A percentile compares a stretch with the other conserved stretches of the same genome.
Evolutionary conservation across 2,329 filamentous ascomycete genomes (phyloP).

Genomic region (Pseudohalonectria lignicola): DNA sequence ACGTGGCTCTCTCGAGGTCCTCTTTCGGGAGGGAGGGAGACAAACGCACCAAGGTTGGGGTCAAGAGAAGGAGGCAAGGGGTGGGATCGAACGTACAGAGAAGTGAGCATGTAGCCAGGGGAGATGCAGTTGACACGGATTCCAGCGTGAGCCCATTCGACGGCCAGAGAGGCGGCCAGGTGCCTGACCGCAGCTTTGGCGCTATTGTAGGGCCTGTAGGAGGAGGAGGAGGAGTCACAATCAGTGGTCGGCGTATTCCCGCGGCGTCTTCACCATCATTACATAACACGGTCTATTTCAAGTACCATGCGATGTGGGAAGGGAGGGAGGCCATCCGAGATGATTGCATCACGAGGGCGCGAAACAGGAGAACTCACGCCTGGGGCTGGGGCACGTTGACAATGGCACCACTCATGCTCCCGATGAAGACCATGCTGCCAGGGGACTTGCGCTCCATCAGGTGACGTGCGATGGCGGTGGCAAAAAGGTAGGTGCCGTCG

Average conservation of each 20-base stretch:
- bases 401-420: conserved; percentile 87
- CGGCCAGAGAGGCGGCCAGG: conserved; percentile 74
- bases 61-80: background rate
- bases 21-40: too few relatives aligned
- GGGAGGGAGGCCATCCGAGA: too few relatives aligned
- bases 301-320: too few relatives aligned
- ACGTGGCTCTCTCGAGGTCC: too few relatives aligned
- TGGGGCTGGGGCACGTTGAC: conserved; percentile 95
- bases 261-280: too few relatives aligned
- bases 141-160: conserved; percentile 82
- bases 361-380: conserved; percentile 43
- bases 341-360: too few relatives aligned
- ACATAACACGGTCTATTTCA: too few relatives aligned
- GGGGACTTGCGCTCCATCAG: conserved; percentile 69
- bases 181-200: conserved; percentile 89
- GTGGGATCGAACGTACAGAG: conserved; percentile 51
- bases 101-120: conserved; percentile 93
- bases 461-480: conserved; percentile 74
- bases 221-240: background rate
- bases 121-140: conserved; percentile 95
- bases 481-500: conserved; percentile 82
- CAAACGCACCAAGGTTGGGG: too few relatives aligned
- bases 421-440: conserved; percentile 89
- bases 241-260: background rate
- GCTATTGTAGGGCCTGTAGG: conserved; percentile 67